These are phyloP conservation scores for Leishmania amazonensis DNA, from an alignment of 208 protist genomes.

Conservation along the genomic window DNA sequence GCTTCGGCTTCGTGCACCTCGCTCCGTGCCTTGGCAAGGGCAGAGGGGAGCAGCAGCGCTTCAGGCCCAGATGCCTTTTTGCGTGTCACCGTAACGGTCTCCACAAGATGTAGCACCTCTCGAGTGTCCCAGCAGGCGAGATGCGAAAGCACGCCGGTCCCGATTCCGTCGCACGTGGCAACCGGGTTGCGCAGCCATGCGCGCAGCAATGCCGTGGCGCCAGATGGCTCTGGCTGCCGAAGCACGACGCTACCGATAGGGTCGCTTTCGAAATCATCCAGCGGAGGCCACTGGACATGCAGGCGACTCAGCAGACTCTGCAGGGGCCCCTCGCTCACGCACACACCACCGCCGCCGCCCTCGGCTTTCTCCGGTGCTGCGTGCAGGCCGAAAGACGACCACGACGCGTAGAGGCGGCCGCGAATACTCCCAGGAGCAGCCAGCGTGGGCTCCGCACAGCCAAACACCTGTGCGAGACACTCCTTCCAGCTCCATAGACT, in stretches of 20 bases:
- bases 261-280: conserved; percentile 31
- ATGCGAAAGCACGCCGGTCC: conserved; percentile 20
- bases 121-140: conserved; percentile 28
- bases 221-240: background rate
- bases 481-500: conserved; percentile 24
- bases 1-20: conserved; percentile 15
- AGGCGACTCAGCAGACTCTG: conserved; percentile 29
- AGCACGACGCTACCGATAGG: conserved; percentile 31
- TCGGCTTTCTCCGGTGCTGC: conserved; percentile 21
- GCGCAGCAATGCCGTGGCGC: conserved; percentile 19
- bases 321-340: conserved; percentile 31
- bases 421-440: conserved; percentile 34
- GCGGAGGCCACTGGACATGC: conserved; percentile 21
- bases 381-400: conserved; percentile 29
- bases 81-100: background rate
- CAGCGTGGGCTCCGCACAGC: conserved; percentile 16
- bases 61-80: background rate
- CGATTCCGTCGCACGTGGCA: conserved; percentile 22
- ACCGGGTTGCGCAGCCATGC: conserved; percentile 25
- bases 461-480: conserved; percentile 20
- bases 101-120: conserved; percentile 14
- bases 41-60: conserved; percentile 7
- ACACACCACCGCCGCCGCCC: conserved; percentile 26
- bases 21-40: conserved; percentile 8
- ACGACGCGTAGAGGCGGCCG: conserved; percentile 22